Percentiles rank a stretch among this genome's conserved stretches.
These are phyloP conservation scores for Elongisporangium undulatum DNA, from an alignment of 352 stramenopile species.

Conservation along the genomic window DNA sequence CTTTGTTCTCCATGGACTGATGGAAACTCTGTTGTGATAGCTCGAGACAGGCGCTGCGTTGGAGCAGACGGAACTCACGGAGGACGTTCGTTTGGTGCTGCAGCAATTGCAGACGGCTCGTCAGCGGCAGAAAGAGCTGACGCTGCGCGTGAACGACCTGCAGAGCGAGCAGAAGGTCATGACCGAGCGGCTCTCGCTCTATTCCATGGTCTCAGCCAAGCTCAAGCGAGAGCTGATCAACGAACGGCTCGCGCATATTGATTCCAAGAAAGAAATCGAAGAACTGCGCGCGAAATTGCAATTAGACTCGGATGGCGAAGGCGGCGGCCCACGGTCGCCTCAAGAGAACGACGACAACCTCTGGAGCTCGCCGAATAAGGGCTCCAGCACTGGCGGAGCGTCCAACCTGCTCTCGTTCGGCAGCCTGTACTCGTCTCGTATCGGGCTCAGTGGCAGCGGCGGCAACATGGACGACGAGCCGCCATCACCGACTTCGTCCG, in stretches of 20 bases:
- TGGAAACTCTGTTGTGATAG: conserved; percentile 28
- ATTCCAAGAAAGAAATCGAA: conserved; percentile 60
- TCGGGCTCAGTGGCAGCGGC: conserved; percentile 5
- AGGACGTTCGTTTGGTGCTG: conserved; percentile 21
- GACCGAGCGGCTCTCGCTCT: conserved; percentile 48
- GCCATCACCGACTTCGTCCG: conserved; percentile 36
- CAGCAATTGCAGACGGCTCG: conserved; percentile 22
- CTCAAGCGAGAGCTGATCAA: conserved; percentile 74
- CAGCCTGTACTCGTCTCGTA: conserved; percentile 51
- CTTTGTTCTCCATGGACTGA: too few relatives aligned
- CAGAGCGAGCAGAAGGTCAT: conserved; percentile 49
- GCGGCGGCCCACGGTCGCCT: conserved; percentile 21
- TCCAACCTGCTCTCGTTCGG: conserved; percentile 45
- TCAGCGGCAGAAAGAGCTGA: conserved; percentile 23
- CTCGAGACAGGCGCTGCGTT: conserved; percentile 37
- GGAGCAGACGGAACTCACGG: conserved; percentile 12
- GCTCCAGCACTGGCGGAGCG: conserved; percentile 9
- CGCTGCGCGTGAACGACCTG: conserved; percentile 44
- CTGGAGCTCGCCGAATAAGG: conserved; percentile 43
- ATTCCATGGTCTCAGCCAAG: conserved; percentile 48
- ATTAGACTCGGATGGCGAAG: conserved; percentile 18
- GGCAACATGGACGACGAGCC: conserved; percentile 46
- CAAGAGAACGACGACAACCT: conserved; percentile 35
- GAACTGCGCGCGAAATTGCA: conserved; percentile 27
- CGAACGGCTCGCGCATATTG: conserved; percentile 68